Evolutionary conservation across 2,329 filamentous ascomycete species (phyloP).

Genomic region (Neocucurbitaria cava): DNA sequence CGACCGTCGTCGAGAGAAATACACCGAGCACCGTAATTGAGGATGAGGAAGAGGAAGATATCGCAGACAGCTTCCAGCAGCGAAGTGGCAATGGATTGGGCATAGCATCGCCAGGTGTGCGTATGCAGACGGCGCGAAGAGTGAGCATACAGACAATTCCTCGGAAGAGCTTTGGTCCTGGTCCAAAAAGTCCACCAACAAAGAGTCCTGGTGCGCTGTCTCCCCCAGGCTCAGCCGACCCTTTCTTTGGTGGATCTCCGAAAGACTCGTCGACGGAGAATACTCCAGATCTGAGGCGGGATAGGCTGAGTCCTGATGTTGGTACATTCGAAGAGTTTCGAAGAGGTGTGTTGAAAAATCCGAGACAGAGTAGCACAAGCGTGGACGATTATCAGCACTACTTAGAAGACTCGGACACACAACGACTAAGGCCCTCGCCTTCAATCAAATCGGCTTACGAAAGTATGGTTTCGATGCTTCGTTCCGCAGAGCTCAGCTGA

Average conservation of each 20-base stretch:
- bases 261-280: constrained; percentile 30
- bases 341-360: constrained; percentile 29
- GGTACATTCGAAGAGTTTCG: constrained; percentile 39
- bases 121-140: constrained; percentile 18
- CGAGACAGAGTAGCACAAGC: constrained; percentile 24
- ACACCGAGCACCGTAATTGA: constrained; percentile 34
- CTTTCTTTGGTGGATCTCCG: constrained; percentile 36
- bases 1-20: constrained; percentile 39
- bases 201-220: constrained; percentile 29
- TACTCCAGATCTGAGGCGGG: constrained; percentile 44
- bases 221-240: constrained; percentile 37
- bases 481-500: constrained; percentile 1
- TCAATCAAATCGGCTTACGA: constrained; percentile 47
- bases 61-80: constrained; percentile 29
- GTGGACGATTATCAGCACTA: constrained; percentile 41
- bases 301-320: constrained; percentile 39
- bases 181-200: constrained; percentile 24
- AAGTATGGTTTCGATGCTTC: constrained; percentile 1
- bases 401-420: constrained; percentile 31
- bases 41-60: constrained; percentile 44
- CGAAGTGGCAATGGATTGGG: constrained; percentile 42
- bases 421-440: constrained; percentile 31
- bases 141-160: constrained; percentile 34
- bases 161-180: constrained; percentile 22
- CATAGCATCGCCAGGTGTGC: constrained; percentile 34